Evolutionary conservation across 2,329 filamentous ascomycete species (phyloP).

Genomic region (Capronia americana): DNA sequence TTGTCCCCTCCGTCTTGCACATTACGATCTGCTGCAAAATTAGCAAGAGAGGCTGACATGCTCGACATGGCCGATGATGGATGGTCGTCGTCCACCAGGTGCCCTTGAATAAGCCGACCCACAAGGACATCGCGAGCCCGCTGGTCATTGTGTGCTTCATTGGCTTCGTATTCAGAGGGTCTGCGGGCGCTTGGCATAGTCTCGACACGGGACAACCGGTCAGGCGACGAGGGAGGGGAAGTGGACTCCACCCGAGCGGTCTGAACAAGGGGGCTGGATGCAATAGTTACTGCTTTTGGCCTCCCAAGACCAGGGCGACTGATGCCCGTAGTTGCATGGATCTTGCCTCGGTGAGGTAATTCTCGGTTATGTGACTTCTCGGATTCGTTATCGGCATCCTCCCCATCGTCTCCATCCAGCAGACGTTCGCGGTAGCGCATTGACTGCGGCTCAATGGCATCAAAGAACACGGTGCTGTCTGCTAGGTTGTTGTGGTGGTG

Average conservation of each 20-base stretch:
- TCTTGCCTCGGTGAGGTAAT: conserved; percentile 20
- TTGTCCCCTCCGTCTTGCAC: conserved; percentile 56
- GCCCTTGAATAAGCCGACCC: conserved; percentile 87
- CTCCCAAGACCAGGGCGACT: conserved; percentile 26
- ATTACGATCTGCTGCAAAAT: conserved; percentile 56
- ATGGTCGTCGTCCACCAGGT: conserved; percentile 93
- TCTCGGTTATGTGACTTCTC: conserved; percentile 39
- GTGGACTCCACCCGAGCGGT: conserved; percentile 37
- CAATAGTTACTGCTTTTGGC: conserved; percentile 38
- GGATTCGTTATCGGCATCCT: conserved; percentile 42
- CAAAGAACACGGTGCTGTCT: conserved; percentile 78
- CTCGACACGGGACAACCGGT: conserved; percentile 46
- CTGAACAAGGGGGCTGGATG: conserved; percentile 41
- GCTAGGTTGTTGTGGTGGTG: conserved; percentile 66
- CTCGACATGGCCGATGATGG: conserved; percentile 74
- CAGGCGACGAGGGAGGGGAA: conserved; percentile 41
- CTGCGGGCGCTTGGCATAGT: conserved; percentile 49
- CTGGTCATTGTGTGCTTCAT: conserved; percentile 73
- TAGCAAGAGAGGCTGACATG: conserved; percentile 67
- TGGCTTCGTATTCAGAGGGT: conserved; percentile 52
- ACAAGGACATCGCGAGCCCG: conserved; percentile 89
- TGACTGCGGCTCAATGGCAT: conserved; percentile 61
- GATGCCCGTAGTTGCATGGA: conserved; percentile 17
- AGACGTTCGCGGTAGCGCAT: conserved; percentile 31
- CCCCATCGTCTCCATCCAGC: conserved; percentile 36